Percentiles rank a stretch among this genome's conserved stretches.
phyloP scores from a whole-genome alignment of 2,329 filamentous ascomycete species.

The Monilinia polystroma region DNA sequence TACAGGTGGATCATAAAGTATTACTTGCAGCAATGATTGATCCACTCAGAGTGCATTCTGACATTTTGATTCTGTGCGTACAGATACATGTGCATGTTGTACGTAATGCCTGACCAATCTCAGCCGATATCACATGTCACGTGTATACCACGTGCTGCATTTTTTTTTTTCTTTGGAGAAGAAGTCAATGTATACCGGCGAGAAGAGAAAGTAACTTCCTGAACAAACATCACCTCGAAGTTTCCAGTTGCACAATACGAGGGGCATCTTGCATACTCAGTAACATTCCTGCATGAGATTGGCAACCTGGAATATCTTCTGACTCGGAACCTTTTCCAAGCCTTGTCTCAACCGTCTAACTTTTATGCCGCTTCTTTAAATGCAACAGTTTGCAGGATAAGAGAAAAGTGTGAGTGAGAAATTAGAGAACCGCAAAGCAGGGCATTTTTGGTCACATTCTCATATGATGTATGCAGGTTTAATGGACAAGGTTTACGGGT shows the following conservation, averaged over 20 bases:
- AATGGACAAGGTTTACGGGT: slow-evolving; percentile 1
- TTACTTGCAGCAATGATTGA: slow-evolving; percentile 16
- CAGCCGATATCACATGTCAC: not conserved
- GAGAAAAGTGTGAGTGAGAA: slow-evolving; percentile 1
- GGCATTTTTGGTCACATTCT: slow-evolving; percentile 17
- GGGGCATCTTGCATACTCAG: slow-evolving; percentile 5
- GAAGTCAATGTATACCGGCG: not conserved
- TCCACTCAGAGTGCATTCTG: slow-evolving; percentile 8
- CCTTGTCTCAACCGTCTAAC: not conserved
- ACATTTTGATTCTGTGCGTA: not conserved
- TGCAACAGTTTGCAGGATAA: not conserved
- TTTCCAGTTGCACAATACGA: slow-evolving; percentile 7
- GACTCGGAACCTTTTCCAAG: not conserved
- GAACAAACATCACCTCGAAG: not conserved
- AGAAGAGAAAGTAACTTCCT: not conserved
- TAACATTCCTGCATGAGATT: slow-evolving; percentile 1
- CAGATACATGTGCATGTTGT: slow-evolving; percentile 12
- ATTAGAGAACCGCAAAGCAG: not conserved
- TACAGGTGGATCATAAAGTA: slow-evolving; percentile 8
- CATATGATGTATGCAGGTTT: slow-evolving; percentile 7
- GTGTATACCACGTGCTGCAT: not conserved
- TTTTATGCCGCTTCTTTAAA: slow-evolving; percentile 7
- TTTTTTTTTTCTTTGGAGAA: not conserved
- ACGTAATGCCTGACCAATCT: slow-evolving; percentile 5
- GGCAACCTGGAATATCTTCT: not conserved